Percentiles rank a stretch among this genome's conserved stretches.
Conservation (phyloP, 2,329 filamentous ascomycete genomes). For the Diaporthe citriasiana region DNA sequence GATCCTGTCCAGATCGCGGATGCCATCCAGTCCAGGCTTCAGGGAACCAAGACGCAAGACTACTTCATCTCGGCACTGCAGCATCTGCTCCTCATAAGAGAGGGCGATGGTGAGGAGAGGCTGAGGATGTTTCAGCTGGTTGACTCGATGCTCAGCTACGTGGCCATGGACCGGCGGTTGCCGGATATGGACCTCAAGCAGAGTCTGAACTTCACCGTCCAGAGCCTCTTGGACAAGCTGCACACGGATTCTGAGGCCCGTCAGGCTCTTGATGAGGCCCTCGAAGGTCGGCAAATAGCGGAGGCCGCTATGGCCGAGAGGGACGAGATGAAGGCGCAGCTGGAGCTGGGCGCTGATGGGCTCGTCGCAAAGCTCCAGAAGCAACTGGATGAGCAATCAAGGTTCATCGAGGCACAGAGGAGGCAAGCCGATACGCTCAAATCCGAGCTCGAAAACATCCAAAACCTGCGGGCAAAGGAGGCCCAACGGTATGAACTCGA, state of each 20-base stretch:
- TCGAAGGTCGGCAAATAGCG: slow-evolving; percentile 91
- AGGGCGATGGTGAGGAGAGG: slow-evolving; percentile 92
- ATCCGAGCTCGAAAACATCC: slow-evolving; percentile 88
- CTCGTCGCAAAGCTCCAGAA: slow-evolving; percentile 93
- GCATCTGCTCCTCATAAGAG: slow-evolving; percentile 91
- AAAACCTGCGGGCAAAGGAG: slow-evolving; percentile 89
- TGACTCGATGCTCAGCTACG: slow-evolving; percentile 98
- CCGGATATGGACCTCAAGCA: slow-evolving; percentile 99
- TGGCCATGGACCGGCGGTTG: slow-evolving; percentile 95
- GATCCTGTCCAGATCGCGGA: slow-evolving; percentile 95
- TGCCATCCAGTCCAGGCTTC: slow-evolving; percentile 87
- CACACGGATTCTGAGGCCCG: slow-evolving; percentile 97
- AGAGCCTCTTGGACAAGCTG: slow-evolving; percentile 93
- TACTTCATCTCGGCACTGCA: slow-evolving; percentile 97
- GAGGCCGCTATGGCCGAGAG: slow-evolving; percentile 96
- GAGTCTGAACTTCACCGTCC: slow-evolving; percentile 96
- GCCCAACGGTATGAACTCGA: slow-evolving; percentile 95
- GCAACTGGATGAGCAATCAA: slow-evolving; percentile 92
- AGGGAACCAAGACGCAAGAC: slow-evolving; percentile 88
- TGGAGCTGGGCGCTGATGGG: slow-evolving; percentile 93
- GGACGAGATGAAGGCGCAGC: slow-evolving; percentile 90
- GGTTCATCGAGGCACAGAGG: slow-evolving; percentile 89
- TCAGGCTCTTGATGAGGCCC: slow-evolving; percentile 90
- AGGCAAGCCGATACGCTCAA: slow-evolving; percentile 91
- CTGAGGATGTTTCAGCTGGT: slow-evolving; percentile 97